Percentiles rank a stretch among this genome's conserved stretches.
Evolutionary conservation across 352 stramenopile genomes (phyloP).

Genomic region (Elongisporangium anandrum): DNA sequence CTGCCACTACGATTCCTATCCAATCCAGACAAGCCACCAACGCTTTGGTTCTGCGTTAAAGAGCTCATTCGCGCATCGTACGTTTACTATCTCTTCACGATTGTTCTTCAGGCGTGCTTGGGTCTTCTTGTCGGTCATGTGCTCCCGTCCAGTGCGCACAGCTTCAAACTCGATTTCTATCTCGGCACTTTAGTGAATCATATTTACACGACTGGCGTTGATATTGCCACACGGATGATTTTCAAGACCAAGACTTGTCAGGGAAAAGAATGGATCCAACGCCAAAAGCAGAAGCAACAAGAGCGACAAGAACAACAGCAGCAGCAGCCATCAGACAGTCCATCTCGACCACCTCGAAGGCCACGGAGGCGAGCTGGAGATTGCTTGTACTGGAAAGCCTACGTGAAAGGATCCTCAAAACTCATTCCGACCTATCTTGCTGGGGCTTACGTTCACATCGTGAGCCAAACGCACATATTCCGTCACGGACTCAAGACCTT

Average conservation of each 20-base stretch:
- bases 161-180: slow-evolving; percentile 29
- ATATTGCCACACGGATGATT: slow-evolving; percentile 12
- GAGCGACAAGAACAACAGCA: no score
- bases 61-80: not conserved
- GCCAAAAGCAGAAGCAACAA: not conserved
- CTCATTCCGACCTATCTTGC: slow-evolving; percentile 11
- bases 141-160: not conserved
- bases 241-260: slow-evolving; percentile 19
- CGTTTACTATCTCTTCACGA: not conserved
- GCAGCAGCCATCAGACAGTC: no score
- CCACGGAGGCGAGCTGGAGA: no score
- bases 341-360: no score
- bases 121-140: not conserved
- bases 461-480: slow-evolving; percentile 10
- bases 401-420: not conserved
- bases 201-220: slow-evolving; percentile 15
- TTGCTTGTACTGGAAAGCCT: not conserved
- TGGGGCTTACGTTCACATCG: slow-evolving; percentile 20
- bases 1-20: slow-evolving; percentile 9
- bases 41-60: slow-evolving; percentile 6
- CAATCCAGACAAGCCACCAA: slow-evolving; percentile 5
- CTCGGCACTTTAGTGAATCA: slow-evolving; percentile 11
- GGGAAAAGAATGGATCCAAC: not conserved
- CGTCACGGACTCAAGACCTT: slow-evolving; percentile 11
- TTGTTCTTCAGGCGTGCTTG: not conserved